Evolutionary conservation across 306 rosid genomes (phyloP).

Genomic region (Fragaria iinumae): DNA sequence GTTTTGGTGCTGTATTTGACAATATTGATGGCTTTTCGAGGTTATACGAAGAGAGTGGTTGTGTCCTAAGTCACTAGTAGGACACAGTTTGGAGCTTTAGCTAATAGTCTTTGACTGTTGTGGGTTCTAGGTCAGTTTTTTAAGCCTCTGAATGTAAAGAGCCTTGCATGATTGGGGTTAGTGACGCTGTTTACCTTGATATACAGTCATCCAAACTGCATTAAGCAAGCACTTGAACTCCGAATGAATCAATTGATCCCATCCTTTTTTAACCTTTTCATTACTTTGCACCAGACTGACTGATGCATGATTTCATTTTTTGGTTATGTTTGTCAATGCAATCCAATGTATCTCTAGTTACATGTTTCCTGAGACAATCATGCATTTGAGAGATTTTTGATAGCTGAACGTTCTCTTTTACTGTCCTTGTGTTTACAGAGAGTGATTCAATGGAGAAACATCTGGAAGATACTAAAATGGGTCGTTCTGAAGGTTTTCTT

Average conservation of each 20-base stretch:
- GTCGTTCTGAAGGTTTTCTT: conserved; percentile 44
- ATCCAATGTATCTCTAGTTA: conserved; percentile 1
- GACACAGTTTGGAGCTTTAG: neutral
- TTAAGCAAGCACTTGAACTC: no score
- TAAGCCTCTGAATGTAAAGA: neutral
- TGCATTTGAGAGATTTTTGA: conserved; percentile 5
- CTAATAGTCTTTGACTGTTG: neutral
- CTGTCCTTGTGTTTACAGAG: conserved; percentile 29
- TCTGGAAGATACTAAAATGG: conserved; percentile 38
- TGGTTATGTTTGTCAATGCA: neutral
- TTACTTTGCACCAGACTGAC: neutral
- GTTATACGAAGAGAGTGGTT: neutral
- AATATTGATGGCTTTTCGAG: neutral
- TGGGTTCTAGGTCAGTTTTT: neutral
- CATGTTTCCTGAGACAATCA: neutral
- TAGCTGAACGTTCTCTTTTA: conserved; percentile 12
- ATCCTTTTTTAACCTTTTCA: neutral
- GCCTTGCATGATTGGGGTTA: neutral
- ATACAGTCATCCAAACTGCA: neutral
- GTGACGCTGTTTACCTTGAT: neutral
- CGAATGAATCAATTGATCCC: neutral
- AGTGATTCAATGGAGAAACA: conserved; percentile 54
- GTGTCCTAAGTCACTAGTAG: neutral
- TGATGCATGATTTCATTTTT: neutral
- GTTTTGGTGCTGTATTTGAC: neutral